Evolutionary conservation across 768 basidiomycete species (phyloP), one percentile per base, ranked within the genome.

Genomic region (Lyophyllum semitale): DNA sequence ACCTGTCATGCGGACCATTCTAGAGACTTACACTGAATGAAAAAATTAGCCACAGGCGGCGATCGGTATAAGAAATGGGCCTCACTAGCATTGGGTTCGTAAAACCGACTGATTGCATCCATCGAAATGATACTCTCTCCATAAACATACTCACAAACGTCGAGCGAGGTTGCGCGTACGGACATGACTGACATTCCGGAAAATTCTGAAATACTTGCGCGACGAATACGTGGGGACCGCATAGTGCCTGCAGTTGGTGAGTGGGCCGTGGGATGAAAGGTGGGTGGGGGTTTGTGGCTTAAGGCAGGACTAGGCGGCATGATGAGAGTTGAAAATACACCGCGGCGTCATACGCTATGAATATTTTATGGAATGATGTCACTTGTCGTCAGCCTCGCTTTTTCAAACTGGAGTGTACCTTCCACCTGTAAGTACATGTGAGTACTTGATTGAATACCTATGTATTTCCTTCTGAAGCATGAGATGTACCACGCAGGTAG

Each of bases 131-230:
- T 72, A 37, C 68, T 69, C 18, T 86, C 80, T 17, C 87, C 85
- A 53, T 89, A 89, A 48, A 89, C 86, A 37, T 82, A 79, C 55
- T 85, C 80, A 63, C 89, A 87, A 26, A 90, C 82, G 56, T 91
- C 86, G 8, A 88, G 69, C 15, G 88, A 83, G 1, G 84, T 84
- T 3, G 82, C 71, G 35, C 84, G 80, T 63, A 80, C 63, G 62
- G 80, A 71, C 65, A 74, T 53, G 37, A 78, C 54, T 2, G 78
- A 78, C 55, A 76, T 58, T 32, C 65, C 69, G 3, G 73, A 59
- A 26, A 56, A 35, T 18, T 46, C 47, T 7, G 48, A 56, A 8
- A 57, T 48, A 18, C 55, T 61, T 37, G 52, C 26, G 51, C 41
- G 59, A 23, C 41, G 48, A 5, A 41, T 22, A 42, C 51, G 32